phyloP scores from a whole-genome alignment of 495 filamentous ascomycete genomes.

The Neurospora cerealis region DNA sequence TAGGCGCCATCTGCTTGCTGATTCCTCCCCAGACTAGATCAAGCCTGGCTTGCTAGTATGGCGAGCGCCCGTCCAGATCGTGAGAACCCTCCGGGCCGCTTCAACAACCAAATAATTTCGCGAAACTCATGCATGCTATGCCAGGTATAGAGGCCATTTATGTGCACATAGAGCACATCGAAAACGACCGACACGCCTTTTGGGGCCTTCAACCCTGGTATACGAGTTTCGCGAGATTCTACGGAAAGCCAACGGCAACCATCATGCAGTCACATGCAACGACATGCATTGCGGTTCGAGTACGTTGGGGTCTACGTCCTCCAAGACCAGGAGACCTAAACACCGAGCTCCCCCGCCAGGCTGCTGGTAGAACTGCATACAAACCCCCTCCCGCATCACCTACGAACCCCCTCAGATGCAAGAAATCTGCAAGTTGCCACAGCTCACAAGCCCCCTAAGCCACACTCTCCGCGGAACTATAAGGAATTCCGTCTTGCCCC shows the following conservation, averaged over 20 bases:
- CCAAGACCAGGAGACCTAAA: neutral
- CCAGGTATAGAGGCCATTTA: too few relatives aligned
- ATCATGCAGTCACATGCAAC: neutral
- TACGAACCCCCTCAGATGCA: neutral
- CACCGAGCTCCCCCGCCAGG: neutral
- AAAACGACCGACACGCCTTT: too few relatives aligned
- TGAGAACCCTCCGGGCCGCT: neutral
- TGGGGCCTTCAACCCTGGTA: too few relatives aligned
- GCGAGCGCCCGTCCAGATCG: too few relatives aligned
- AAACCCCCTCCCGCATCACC: neutral
- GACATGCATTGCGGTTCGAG: neutral
- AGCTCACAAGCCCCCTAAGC: neutral
- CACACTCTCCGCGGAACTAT: neutral
- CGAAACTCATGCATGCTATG: too few relatives aligned
- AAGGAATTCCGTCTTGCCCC: neutral
- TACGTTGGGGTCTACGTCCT: neutral
- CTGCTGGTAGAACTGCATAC: neutral
- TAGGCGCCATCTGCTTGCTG: too few relatives aligned
- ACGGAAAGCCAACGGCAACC: too few relatives aligned
- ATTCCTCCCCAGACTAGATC: too few relatives aligned
- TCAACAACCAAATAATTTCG: neutral
- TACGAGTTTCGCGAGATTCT: too few relatives aligned
- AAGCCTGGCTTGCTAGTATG: too few relatives aligned
- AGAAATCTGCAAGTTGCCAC: neutral
- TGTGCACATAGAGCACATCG: too few relatives aligned